Evolutionary conservation across 768 basidiomycete species (phyloP), one percentile per base, ranked within the genome.

Genomic region (Trametes maxima): DNA sequence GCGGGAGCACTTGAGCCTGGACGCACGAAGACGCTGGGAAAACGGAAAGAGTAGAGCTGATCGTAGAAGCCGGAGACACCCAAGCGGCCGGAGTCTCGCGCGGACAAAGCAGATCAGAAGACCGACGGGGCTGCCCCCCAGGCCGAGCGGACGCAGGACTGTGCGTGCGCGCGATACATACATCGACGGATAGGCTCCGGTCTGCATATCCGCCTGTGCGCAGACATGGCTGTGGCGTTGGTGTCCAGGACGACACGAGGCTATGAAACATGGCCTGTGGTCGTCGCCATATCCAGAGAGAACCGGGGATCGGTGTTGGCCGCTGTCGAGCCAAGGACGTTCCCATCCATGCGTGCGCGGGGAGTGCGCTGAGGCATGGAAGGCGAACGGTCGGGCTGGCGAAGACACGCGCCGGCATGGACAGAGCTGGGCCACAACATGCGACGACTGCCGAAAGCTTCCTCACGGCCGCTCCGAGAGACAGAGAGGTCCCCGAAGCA

Each of bases 231-330:
- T 49, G 60, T 24, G 50, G 19, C 42, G 12, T 24, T 49, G 50
- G 49, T 55, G 54, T 49, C 47, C 47, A 44, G 53, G 54, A 24
- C 42, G 40, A 51, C 60, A 62, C 35, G 60, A 62, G 60, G 60
- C 60, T 62, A 62, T 62, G 60, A 44, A 54, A 56, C 60, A 54
- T 52, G 40, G 16, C 16, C 40, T 42, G 36, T 49, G 60, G 40
- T 24, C 24, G 22, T 50, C 36, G 19, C 25, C 28, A n/a, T 12
- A n/a, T 19, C 25, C 16, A 36, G 37, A 25, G 33, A 22, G 40
- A 6, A 11, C 35, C 25, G 5, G 5, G 25, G 44, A 19, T 21
- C 55, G 55, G 45, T 1, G 56, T 49, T 42, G 19, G 47, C 56
- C 56, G 33, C 57, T 43, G 57, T 58, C 48, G 25, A 28, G 28